Evolutionary conservation across 805 yeast genomes (phyloP), one percentile per base, ranked within the genome.

Genomic region (Monosporozyma solicola): DNA sequence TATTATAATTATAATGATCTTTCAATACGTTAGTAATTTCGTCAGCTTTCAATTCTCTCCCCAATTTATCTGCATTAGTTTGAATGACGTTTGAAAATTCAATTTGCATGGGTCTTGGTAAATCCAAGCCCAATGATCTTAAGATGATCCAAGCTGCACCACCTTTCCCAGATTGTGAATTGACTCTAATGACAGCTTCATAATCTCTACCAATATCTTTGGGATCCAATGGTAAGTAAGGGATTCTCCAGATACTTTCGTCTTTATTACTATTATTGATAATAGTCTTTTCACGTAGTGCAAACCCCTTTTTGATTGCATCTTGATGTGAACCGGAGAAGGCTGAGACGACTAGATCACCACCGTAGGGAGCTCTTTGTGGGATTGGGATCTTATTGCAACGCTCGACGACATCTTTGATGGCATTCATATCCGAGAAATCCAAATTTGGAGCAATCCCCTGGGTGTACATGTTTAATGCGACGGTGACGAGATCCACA

Each of bases 131-230:
- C 68, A 87, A 76, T 58, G 80, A 79, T 59, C 87, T 77, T 65
- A 86, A 74, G 64, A 87, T 84, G 58, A 87, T 84, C 94, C 95
- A 87, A 7, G 95, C 88, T 11, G 92, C 85, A 59, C 95, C 95
- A 62, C 95, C 95, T 71, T 87, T 87, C 56, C 95, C 95, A 32
- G 87, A 80, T 72, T 87, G 95, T 11, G 94, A 86, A 71, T 87
- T 87, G 66, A 87, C 94, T 65, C 95, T 80, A 61, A 87, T 87
- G 53, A 87, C 86, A 20, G 95, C 95, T 70, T 87, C 95, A 72
- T 87, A 87, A 15, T 85, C 85, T 68, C 94, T 80, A 51, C 95
- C 95, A 61, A 87, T 84, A 67, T 87, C 95, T 59, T 79, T 75
- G 49, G 95, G 95, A 66, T 87, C 95, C 63, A 87, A 76, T 31